phyloP scores from a whole-genome alignment of 495 filamentous ascomycete species.

The Delitschia confertaspora region DNA sequence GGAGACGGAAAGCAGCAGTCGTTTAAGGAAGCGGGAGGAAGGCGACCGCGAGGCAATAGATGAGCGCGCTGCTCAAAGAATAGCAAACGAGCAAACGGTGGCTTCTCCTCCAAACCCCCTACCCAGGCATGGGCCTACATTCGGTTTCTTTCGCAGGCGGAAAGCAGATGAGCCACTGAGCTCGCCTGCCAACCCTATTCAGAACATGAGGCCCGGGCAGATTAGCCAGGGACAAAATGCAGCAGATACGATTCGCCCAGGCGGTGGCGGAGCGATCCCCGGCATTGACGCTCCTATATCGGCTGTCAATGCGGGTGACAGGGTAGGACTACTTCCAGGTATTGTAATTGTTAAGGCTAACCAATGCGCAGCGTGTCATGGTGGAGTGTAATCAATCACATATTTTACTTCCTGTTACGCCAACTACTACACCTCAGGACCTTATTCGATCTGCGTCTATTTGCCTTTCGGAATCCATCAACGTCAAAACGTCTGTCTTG shows the following conservation, averaged over 20 bases:
- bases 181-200: constrained; percentile 8
- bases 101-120: constrained; percentile 17
- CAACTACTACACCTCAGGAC: constrained; percentile 65
- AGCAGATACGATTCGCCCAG: constrained; percentile 31
- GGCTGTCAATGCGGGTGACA: constrained; percentile 73
- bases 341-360: constrained; percentile 31
- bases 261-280: constrained; percentile 46
- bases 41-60: constrained; percentile 17
- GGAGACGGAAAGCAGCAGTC: constrained; percentile 9
- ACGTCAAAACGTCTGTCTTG: constrained; percentile 51
- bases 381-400: constrained; percentile 58
- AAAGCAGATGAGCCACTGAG: constrained; percentile 14
- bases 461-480: constrained; percentile 49
- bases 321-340: too few species aligned
- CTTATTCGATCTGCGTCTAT: constrained; percentile 53
- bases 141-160: constrained; percentile 15
- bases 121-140: constrained; percentile 14
- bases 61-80: constrained; percentile 8
- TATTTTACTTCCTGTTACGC: constrained; percentile 57
- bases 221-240: constrained; percentile 16
- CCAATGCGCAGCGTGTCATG: constrained; percentile 43
- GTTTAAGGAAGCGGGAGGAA: constrained; percentile 14
- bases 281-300: constrained; percentile 72
- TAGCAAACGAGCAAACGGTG: neutral
- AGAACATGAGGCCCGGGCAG: neutral